phyloP scores from a whole-genome alignment of 352 stramenopile species.

The Globisporangium rhizosaccharum region DNA sequence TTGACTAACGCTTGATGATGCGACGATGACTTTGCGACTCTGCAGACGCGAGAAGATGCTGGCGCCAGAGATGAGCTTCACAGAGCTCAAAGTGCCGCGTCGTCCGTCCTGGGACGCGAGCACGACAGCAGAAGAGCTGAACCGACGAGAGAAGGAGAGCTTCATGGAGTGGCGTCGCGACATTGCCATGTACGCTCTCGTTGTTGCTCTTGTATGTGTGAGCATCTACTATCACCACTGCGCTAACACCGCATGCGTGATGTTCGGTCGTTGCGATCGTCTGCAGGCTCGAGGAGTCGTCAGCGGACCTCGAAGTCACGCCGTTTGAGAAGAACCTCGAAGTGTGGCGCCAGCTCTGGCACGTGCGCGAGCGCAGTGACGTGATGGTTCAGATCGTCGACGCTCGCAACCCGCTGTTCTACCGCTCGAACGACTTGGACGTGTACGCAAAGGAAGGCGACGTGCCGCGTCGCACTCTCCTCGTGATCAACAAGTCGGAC shows the following conservation, averaged over 20 bases:
- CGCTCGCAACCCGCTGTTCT: constrained; percentile 98
- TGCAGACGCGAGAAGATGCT: constrained; percentile 45
- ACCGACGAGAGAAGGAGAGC: constrained; percentile 93
- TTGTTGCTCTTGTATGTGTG: not conserved
- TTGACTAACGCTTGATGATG: too few species aligned
- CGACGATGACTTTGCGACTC: not conserved
- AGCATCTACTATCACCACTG: not conserved
- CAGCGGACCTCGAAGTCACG: constrained; percentile 89
- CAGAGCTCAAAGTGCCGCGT: constrained; percentile 95
- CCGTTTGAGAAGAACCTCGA: constrained; percentile 99
- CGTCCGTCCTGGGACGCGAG: constrained; percentile 92
- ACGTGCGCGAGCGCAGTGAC: constrained; percentile 97
- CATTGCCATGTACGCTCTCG: constrained; percentile 83
- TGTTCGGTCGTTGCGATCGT: not conserved
- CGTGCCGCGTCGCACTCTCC: constrained; percentile 85
- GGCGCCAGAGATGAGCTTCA: constrained; percentile 87
- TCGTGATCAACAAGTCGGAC: constrained; percentile 99
- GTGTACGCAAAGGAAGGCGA: constrained; percentile 93
- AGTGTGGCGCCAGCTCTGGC: constrained; percentile 99
- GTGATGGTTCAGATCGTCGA: constrained; percentile 99
- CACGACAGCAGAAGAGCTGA: constrained; percentile 95
- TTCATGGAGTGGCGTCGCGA: constrained; percentile 97
- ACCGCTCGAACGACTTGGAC: constrained; percentile 94
- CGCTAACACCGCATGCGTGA: not conserved
- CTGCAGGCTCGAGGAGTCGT: constrained; percentile 65